phyloP scores from a whole-genome alignment of 495 filamentous ascomycete genomes.

The Penicillium pancosmium region DNA sequence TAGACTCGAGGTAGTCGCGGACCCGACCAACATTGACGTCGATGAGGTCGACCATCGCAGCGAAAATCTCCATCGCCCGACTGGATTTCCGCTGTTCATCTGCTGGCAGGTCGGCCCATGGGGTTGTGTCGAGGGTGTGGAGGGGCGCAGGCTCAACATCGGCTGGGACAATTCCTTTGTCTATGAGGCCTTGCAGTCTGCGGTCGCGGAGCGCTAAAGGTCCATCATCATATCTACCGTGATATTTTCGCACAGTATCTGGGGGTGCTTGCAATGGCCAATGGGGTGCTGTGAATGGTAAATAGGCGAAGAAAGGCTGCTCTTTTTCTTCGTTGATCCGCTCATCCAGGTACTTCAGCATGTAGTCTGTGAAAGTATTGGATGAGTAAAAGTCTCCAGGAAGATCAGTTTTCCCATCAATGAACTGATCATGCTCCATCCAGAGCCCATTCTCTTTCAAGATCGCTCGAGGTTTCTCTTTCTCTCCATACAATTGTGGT shows the following conservation, averaged over 20 bases:
- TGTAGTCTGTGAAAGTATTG: constrained; percentile 39
- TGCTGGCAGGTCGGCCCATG: constrained; percentile 13
- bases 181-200: constrained; percentile 36
- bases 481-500: constrained; percentile 33
- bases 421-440: constrained; percentile 1
- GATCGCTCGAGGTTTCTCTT: constrained; percentile 3
- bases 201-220: constrained; percentile 35
- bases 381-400: constrained; percentile 43
- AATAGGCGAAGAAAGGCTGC: constrained; percentile 44
- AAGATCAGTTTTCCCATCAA: constrained; percentile 30
- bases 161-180: constrained; percentile 34
- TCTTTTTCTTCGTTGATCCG: constrained; percentile 39
- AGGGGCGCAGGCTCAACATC: constrained; percentile 37
- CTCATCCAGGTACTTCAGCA: constrained; percentile 43
- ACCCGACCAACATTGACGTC: constrained; percentile 55
- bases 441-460: constrained; percentile 12
- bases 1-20: constrained; percentile 46
- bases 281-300: constrained; percentile 46
- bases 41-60: constrained; percentile 56
- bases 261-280: constrained; percentile 44
- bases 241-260: constrained; percentile 35
- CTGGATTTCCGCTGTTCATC: constrained; percentile 35
- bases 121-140: constrained; percentile 3
- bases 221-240: constrained; percentile 42
- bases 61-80: constrained; percentile 55